Conservation (phyloP, 345 rosid genomes). For the Gossypium thurberi region DNA sequence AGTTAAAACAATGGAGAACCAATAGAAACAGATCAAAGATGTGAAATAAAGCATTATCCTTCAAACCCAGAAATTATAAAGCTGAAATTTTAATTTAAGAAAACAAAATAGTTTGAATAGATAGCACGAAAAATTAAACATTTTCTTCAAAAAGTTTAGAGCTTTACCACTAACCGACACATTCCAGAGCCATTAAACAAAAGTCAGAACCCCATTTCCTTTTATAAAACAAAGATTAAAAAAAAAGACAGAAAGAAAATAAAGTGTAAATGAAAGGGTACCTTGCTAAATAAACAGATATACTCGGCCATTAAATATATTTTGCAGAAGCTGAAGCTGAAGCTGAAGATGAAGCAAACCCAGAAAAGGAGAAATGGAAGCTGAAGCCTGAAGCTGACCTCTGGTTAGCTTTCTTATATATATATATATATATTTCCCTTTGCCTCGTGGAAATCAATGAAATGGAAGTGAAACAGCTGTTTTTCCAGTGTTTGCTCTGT, state of each 20-base stretch:
- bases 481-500: too few relatives aligned
- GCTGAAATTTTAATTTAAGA: constrained; percentile 6
- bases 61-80: background rate
- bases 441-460: constrained; percentile 18
- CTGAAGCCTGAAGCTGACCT: background rate
- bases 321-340: constrained; percentile 20
- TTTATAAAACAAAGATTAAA: background rate
- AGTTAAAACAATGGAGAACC: background rate
- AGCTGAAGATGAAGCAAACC: constrained; percentile 10
- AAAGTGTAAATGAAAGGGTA: background rate
- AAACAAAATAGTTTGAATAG: constrained; percentile 10
- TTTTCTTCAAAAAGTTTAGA: background rate
- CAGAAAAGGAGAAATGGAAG: constrained; percentile 1
- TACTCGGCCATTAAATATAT: constrained; percentile 55
- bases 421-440: background rate
- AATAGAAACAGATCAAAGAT: constrained; percentile 5
- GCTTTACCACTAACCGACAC: background rate
- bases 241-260: background rate
- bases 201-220: background rate
- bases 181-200: background rate
- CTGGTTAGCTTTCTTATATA: too few relatives aligned
- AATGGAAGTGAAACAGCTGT: background rate
- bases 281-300: constrained; percentile 53
- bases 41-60: background rate
- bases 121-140: constrained; percentile 5